Base-by-base conservation (phyloP, 2,329 filamentous ascomycete species). In the Pseudocercospora macadamiae region DNA sequence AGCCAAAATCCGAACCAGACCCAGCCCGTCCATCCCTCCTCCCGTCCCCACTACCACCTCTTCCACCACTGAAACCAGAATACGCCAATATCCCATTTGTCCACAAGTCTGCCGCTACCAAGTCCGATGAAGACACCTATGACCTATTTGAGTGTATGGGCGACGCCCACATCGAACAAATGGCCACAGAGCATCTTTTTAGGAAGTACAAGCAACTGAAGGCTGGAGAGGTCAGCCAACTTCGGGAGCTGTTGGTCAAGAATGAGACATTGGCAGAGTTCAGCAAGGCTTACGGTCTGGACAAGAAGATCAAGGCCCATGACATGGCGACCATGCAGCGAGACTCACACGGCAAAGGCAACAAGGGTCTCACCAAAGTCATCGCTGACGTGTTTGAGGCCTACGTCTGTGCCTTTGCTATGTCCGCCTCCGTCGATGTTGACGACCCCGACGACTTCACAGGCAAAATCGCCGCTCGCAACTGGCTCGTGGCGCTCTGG, bases 321-420 rank as follows among this genome's bases (percentile, higher is more conserved):
- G 61, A 66, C 14, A 45, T 62, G 32, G 51, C 59, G 8, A 53
- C 39, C 16, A 57, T 59, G 55, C 48, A 54, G 21, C 39, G 32
- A 18, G 69, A 70, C 12, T 28, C 67, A 60, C 19, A 73, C 14
- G 61, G 67, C 55, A 66, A 51, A 56, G 10, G 80, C 23, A 80
- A 81, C 70, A 87, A 82, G 71, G 83, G 82, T 39, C 80, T 83
- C 60, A 82, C 79, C 12, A 97, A 97, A 74, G 86, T 91, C 8
- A 81, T 89, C 56, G 93, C 88, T 7, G 93, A 97, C 71, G 82
- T 97, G 16, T 96, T 97, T 68, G 93, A 97, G 73, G 89, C 93
- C 0, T 97, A 96, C 67, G 85, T 96, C 14, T 93, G 89, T 7
- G 93, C 89, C 2, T 76, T 93, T 4, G 83, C 96, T 30, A 77